phyloP scores from a whole-genome alignment of 345 rosid species.

The Eucalyptus cloeziana region DNA sequence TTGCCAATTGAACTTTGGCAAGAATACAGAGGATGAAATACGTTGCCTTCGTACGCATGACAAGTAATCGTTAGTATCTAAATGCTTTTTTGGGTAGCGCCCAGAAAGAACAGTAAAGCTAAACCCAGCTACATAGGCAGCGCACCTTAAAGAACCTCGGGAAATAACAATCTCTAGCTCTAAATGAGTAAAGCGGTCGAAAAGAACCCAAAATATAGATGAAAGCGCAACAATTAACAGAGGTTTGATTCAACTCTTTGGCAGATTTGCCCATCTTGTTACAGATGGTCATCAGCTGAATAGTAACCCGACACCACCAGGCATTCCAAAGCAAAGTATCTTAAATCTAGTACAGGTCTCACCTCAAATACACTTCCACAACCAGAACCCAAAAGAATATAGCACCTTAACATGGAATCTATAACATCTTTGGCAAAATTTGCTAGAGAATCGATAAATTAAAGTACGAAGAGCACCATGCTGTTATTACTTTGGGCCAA shows the following conservation, averaged over 20 bases:
- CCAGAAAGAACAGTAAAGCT: not conserved
- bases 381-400: not conserved
- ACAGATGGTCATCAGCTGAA: not conserved
- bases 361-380: not conserved
- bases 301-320: not conserved
- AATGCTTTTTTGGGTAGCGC: not conserved
- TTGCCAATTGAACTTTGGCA: not conserved
- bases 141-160: not conserved
- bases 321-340: not conserved
- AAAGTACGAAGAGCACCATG: not conserved
- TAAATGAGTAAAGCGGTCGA: not conserved
- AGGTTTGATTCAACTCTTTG: not conserved
- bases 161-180: not conserved
- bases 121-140: not conserved
- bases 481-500: constrained; percentile 20
- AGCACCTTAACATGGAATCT: not conserved
- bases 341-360: not conserved
- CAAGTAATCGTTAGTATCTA: not conserved
- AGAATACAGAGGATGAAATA: not conserved
- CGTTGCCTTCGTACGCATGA: not conserved
- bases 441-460: not conserved
- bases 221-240: not conserved
- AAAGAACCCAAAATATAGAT: not conserved
- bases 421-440: not conserved
- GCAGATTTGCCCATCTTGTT: not conserved